Evolutionary conservation across 305 asterid species (phyloP), one percentile per base, ranked within the genome.

Genomic region (Fraxinus greggii): DNA sequence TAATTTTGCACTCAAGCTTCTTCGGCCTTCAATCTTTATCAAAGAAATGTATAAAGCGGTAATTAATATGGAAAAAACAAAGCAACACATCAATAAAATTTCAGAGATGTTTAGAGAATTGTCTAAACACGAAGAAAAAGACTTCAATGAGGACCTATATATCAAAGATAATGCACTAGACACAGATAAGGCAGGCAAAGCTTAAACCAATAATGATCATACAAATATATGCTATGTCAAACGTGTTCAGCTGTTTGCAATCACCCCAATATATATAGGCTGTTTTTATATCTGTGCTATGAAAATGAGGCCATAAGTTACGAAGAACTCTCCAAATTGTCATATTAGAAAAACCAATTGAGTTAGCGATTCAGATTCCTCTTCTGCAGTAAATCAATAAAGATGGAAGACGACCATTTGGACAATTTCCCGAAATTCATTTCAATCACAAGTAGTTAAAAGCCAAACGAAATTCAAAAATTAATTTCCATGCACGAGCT

Each of bases 401-500:
- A 23, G 70, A 61, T 23, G 5, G 70, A 61, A 61, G 70, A 23
- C 3, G 70, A 7, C 70, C 29, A 61, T 23, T 61, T 61, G 15
- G 70, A 19, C 29, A 23, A 61, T 23, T 61, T 61, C 70, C 70
- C 29, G 5, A n/a, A 61, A 19, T 7, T 19, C 31, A 61, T 51
- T 21, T 21, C 31, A 61, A 21, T 61, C 70, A 9, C 73, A 65
- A 29, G 12, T 69, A 29, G 5, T 69, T 67, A 28, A 67, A 19
- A 28, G 38, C 19, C 35, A 28, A 28, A 28, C 3, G 13, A 67
- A 26, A 3, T 65, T 10, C 35, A 8, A 19, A 26, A 65, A 26
- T 12, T n/a, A 65, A 65, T 65, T 15, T 65, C 35, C 32, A 26
- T 65, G 38, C 40, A 13, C 23, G 15, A 79, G 89, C 88, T 87